Conservation (phyloP, 2,329 filamentous ascomycete genomes). For the Fusarium decemcellulare region DNA sequence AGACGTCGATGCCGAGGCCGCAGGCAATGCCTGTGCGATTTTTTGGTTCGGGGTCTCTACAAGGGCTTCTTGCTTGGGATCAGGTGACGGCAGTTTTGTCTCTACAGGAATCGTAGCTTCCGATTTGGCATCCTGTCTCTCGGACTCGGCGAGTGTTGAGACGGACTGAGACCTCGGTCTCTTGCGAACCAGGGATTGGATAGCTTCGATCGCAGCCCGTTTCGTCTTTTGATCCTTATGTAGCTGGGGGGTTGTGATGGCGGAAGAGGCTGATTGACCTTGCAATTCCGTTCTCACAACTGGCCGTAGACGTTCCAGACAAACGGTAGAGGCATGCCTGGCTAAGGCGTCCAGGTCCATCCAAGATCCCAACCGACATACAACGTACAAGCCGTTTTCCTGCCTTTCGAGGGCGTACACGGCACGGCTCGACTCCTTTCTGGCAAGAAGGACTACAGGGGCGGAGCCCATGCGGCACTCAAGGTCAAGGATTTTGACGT, state of each 20-base stretch:
- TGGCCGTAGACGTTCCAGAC: constrained; percentile 48
- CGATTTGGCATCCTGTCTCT: constrained; percentile 32
- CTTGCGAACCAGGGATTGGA: constrained; percentile 73
- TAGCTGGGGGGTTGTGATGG: constrained; percentile 60
- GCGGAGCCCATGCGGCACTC: constrained; percentile 70
- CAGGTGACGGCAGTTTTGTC: constrained; percentile 40
- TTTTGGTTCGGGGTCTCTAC: constrained; percentile 4
- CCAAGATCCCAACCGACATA: constrained; percentile 79
- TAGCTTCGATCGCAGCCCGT: constrained; percentile 72
- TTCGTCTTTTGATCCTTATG: constrained; percentile 69
- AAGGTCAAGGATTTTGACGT: constrained; percentile 74
- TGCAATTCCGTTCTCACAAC: constrained; percentile 29
- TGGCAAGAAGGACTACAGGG: constrained; percentile 72
- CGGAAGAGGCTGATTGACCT: constrained; percentile 36
- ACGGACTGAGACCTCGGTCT: constrained; percentile 61
- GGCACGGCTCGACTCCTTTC: constrained; percentile 67
- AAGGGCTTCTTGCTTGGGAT: constrained; percentile 35
- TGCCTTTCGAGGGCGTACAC: constrained; percentile 78
- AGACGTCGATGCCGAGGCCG: not conserved
- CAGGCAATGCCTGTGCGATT: not conserved
- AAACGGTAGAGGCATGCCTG: constrained; percentile 60
- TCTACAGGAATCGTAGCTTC: constrained; percentile 27
- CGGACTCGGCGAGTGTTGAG: constrained; percentile 51
- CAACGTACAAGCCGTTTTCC: constrained; percentile 70
- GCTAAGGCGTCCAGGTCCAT: constrained; percentile 70